A percentile compares a stretch with the other conserved stretches of the same genome.
Conservation (phyloP, 1,139 yeast genomes). For the Magnusiomyces ingens region DNA sequence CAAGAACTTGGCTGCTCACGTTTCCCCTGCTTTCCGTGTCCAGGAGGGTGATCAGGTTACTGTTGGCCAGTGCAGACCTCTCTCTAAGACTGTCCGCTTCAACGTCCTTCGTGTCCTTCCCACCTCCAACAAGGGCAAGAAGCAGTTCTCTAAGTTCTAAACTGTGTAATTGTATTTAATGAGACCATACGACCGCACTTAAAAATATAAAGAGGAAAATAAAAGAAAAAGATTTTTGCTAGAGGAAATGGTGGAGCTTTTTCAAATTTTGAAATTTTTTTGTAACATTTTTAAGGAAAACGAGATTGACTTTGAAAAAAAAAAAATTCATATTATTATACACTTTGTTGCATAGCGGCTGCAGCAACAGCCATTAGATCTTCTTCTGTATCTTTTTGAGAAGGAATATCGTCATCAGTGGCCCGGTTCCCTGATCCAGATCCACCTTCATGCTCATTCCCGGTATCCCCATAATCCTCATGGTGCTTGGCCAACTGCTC, state of each 20-base stretch:
- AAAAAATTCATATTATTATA: not conserved
- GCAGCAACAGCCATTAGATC: slow-evolving; percentile 6
- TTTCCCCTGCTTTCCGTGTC: slow-evolving; percentile 99
- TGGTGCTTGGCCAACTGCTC: too few relatives aligned
- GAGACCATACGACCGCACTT: not conserved
- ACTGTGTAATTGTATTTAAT: not conserved
- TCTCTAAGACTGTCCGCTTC: slow-evolving; percentile 99
- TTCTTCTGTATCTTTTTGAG: slow-evolving; percentile 2
- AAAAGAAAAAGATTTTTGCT: not conserved
- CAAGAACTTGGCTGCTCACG: slow-evolving; percentile 99
- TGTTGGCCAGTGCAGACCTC: slow-evolving; percentile 99
- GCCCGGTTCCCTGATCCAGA: too few relatives aligned
- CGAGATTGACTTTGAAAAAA: not conserved
- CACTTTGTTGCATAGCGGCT: slow-evolving; percentile 3
- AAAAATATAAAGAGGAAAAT: not conserved
- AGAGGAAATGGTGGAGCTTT: not conserved
- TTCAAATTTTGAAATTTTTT: not conserved
- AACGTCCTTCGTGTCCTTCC: slow-evolving; percentile 95
- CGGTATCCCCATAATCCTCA: too few relatives aligned
- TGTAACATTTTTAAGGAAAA: not conserved
- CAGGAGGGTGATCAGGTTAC: slow-evolving; percentile 98
- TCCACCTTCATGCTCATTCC: too few relatives aligned
- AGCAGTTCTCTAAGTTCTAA: slow-evolving; percentile 95
- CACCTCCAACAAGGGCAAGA: slow-evolving; percentile 62
- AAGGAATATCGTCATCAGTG: not conserved